phyloP scores from a whole-genome alignment of 441 rosid species.

The Gossypium gossypioides region DNA sequence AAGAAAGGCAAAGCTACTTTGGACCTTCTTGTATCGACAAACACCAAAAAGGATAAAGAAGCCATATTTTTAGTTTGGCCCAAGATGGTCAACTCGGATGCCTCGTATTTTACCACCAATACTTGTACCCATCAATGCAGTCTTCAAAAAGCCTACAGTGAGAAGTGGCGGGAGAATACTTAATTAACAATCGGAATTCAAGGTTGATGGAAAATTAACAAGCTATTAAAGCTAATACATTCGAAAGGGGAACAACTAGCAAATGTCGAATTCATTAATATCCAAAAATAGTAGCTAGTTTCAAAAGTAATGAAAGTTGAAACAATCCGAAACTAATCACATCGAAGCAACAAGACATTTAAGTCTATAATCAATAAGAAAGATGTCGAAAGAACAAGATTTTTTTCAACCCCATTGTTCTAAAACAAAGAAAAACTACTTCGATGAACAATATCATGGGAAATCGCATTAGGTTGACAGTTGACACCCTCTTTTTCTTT shows the following conservation, averaged over 20 bases:
- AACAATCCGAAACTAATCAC: background rate
- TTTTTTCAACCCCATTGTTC: background rate
- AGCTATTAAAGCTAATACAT: background rate
- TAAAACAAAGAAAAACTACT: background rate
- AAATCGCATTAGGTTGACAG: background rate
- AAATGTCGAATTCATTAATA: too few species aligned
- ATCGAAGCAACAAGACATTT: background rate
- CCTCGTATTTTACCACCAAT: conserved; percentile 2
- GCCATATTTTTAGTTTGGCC: background rate
- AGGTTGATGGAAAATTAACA: background rate
- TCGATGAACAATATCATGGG: background rate
- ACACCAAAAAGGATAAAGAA: background rate
- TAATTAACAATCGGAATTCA: background rate
- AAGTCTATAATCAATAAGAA: background rate
- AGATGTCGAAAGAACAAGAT: background rate
- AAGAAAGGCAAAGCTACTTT: background rate
- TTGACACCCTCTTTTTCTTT: background rate
- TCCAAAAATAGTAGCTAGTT: too few species aligned
- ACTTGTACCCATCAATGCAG: conserved; percentile 3
- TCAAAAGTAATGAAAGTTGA: background rate
- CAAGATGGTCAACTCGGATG: background rate
- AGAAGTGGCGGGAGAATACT: background rate
- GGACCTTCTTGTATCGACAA: background rate
- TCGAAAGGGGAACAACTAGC: background rate
- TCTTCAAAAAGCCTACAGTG: conserved; percentile 13